Conservation (phyloP, 2,329 filamentous ascomycete species). For the Leptosphaerulina australis region DNA sequence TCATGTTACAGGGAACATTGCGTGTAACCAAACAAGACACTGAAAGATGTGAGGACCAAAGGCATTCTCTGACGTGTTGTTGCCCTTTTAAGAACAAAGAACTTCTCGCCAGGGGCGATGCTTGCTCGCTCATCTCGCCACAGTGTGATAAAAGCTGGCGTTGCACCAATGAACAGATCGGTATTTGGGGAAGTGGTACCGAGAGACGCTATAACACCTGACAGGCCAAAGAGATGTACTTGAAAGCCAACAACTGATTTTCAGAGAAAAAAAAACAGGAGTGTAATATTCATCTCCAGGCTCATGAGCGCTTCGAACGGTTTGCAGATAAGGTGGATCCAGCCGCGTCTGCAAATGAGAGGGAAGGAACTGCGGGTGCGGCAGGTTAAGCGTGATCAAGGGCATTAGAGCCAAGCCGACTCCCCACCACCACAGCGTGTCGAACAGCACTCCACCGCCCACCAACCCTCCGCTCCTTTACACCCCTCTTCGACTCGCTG, state of each 20-base stretch:
- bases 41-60: neutral
- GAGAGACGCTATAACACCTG: too few species aligned
- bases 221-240: too few species aligned
- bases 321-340: slow-evolving; percentile 8
- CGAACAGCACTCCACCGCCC: slow-evolving; percentile 14
- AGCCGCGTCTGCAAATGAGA: slow-evolving; percentile 7
- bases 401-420: slow-evolving; percentile 4
- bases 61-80: neutral
- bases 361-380: slow-evolving; percentile 5
- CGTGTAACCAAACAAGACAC: neutral
- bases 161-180: neutral
- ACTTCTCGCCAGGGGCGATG: slow-evolving; percentile 13
- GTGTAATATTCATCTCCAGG: too few species aligned
- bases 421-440: slow-evolving; percentile 13
- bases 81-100: neutral
- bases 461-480: slow-evolving; percentile 8
- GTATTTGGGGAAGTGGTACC: neutral
- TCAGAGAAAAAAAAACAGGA: too few species aligned
- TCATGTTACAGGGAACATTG: too few species aligned
- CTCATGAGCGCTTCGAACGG: too few species aligned
- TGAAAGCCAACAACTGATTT: too few species aligned
- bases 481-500: slow-evolving; percentile 4
- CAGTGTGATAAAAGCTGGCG: slow-evolving; percentile 9
- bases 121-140: slow-evolving; percentile 11
- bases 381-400: slow-evolving; percentile 15